Base-by-base conservation (phyloP, 257 asterid species). In the Salvia hispanica region DNA sequence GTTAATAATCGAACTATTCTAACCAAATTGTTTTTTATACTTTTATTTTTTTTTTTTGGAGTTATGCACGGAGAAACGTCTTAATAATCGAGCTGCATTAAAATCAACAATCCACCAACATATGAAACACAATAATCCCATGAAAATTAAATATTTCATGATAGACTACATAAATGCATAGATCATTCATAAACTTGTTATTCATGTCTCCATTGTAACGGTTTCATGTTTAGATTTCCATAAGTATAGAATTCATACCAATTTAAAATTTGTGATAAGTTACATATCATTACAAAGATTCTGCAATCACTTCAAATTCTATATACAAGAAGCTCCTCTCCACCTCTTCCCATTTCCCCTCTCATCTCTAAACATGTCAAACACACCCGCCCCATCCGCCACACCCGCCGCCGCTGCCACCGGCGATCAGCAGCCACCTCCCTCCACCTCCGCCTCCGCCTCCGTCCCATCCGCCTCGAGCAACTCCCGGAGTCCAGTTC, bases 401-500 rank as follows among this genome's bases (percentile, higher is more conserved):
- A 25, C 80, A 89, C 3, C 90, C 83, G 47, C 76, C 91, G 9
- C 95, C 82, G 66, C n/a, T n/a, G n/a, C 80, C 82, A 53, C 31
- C 31, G 31, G 31, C 31, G 31, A 25, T 25, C 61, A 13, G 7
- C 57, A 4, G 0, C 56, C n/a, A n/a, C n/a, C n/a, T n/a, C n/a
- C n/a, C n/a, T n/a, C n/a, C n/a, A n/a, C n/a, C n/a, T n/a, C n/a
- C 39, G 1, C 73, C 59, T 0, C 36, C 80, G 18, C 80, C 91
- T 4, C 90, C 83, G 51, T 77, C 91, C 10, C 95, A 84, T 71
- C 85, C 91, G 0, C 80, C 60, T 83, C 39, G 95, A 85, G 40
- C 95, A 87, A 72, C 81, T 89, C 84, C 90, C 3, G 88, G 82
- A 65, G 80, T 89, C 40, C 86, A 87, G 59, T 89, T 78, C 54